phyloP scores from a whole-genome alignment of 2,329 filamentous ascomycete genomes.

The Alternaria arborescens region DNA sequence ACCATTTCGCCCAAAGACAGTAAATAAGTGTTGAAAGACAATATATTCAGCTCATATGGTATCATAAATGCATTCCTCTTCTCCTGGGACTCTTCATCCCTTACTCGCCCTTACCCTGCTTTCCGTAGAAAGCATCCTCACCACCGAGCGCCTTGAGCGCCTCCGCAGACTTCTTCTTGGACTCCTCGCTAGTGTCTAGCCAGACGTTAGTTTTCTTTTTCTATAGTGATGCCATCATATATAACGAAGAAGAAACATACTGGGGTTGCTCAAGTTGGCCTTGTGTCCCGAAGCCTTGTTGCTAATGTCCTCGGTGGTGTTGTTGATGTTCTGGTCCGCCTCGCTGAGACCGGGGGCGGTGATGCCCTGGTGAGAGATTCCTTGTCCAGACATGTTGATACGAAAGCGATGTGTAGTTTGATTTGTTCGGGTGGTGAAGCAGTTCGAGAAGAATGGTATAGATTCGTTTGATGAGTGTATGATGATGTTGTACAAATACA shows the following conservation, averaged over 20 bases:
- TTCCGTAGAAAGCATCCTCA: conserved; percentile 55
- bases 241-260: conserved; percentile 34
- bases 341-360: conserved; percentile 29
- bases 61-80: conserved; percentile 5
- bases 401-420: neutral
- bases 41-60: conserved; percentile 1
- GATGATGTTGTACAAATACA: neutral
- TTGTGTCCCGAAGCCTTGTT: conserved; percentile 52
- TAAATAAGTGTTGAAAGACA: neutral
- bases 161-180: conserved; percentile 56
- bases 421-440: neutral
- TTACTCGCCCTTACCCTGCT: conserved; percentile 53
- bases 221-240: neutral
- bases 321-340: conserved; percentile 35
- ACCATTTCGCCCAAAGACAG: neutral
- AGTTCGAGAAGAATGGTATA: neutral
- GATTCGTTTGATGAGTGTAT: neutral
- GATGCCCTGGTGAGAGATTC: conserved; percentile 21
- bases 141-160: conserved; percentile 56
- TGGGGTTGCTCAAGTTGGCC: conserved; percentile 60
- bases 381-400: conserved; percentile 12
- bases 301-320: conserved; percentile 31
- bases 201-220: neutral
- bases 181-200: conserved; percentile 37
- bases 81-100: no score